Evolutionary conservation across 768 basidiomycete species (phyloP), one percentile per base, ranked within the genome.

Genomic region (Thelephora aurantiotincta): DNA sequence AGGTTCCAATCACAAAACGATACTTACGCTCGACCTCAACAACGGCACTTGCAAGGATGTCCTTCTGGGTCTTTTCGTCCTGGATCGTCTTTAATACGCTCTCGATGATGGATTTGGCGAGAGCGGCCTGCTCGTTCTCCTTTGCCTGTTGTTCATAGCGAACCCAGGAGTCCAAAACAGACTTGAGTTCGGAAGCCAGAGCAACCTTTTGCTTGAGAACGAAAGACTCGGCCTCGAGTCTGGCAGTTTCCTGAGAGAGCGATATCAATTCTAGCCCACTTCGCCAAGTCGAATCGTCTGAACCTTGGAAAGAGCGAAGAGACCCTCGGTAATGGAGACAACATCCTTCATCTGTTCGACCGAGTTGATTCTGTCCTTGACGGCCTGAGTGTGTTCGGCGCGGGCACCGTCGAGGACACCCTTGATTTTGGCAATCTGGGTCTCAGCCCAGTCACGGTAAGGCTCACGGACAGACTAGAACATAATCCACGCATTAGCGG

Each of bases 271-370:
- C 36, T 16, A 18, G 14, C 35, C 4, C 26, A 23, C 3, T 33
- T 23, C 16, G 38, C 13, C 12, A 13, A 43, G 37, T 35, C 16
- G 44, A 49, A 19, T 45, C 18, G 7, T 22, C 26, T 36, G 45
- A 38, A 83, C 90, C 79, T 94, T 93, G 58, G 96, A 93, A 49
- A 97, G 69, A 47, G 82, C 72, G 62, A 97, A 99, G 58, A 99
- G 85, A 45, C 73, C 78, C 67, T 93, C 68, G 48, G 96, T 99
- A 56, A 98, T 70, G 48, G 78, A 75, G 52, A 92, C 89, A 57
- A 96, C 94, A 61, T 97, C 93, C 68, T 91, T 94, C 81, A 98
- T 86, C 65, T 92, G 78, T 35, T 76, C 80, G 54, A 99, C 94
- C 47, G 82, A 80, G 61, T 76, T 73, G 65, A 99, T 98, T 60